Base-by-base conservation (phyloP, 2,329 filamentous ascomycete species). In the Aspergillus sp. region DNA sequence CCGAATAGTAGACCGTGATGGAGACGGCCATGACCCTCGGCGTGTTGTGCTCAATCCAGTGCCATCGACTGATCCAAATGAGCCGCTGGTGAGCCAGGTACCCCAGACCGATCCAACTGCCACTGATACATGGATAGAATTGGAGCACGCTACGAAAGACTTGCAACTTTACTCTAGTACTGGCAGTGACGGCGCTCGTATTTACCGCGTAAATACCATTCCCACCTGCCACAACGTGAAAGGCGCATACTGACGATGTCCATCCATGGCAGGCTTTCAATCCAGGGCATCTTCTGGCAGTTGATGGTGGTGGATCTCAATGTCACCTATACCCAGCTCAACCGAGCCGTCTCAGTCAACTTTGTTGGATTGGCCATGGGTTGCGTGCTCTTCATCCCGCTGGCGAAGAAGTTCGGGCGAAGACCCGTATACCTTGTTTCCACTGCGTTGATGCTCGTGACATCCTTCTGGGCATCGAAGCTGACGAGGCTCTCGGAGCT, bases 11-110 rank as follows among this genome's bases (percentile, higher is more conserved):
- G 34, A 38, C 8, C 9, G 13, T 2, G 34, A 38, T 2, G 34
- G 34, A 11, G 5, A 38, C 9, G 11, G 34, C 13, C 34, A 38
- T 15, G 9, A 4, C 34, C 7, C 11, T 2, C 22, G 46, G 15
- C 48, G 17, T n/a, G 13, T 66, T 34, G 38, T 59, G 8, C 64
- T 66, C 3, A 56, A 64, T 5, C 64, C 64, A 3, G 34, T 41
- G 19, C 64, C 64, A 25, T 63, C 64, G 2, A 55, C 25, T 31
- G 69, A 72, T 19, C 69, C 70, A 0, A 71, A 73, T 58, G 69
- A 70, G 25, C 64, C 64, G 3, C 41, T 66, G 51, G 64, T 66
- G 19, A 22, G 47, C 23, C 31, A 19, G 19, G 22, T 9, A 15
- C 5, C 41, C 19, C 11, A 41, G 30, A 1, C 7, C 30, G 4